phyloP scores from a whole-genome alignment of 2,329 filamentous ascomycete species.

The Exophiala phaeomuriformis region DNA sequence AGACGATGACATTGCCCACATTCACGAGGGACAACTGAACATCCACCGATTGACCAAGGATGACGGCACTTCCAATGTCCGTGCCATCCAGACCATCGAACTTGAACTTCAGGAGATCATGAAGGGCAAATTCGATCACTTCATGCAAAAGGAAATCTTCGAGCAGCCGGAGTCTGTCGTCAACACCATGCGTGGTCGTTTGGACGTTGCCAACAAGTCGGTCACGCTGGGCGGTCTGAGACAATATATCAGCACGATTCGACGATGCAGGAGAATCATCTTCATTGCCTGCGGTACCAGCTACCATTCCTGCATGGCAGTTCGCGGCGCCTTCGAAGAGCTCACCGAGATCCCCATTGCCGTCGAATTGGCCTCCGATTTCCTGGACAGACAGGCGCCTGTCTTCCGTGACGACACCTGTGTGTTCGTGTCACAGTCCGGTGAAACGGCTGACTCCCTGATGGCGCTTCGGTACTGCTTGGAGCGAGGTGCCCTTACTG shows the following conservation, averaged over 20 bases:
- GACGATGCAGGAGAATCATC: slow-evolving; percentile 92
- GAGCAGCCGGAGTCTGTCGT: slow-evolving; percentile 98
- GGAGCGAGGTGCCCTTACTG: slow-evolving; percentile 92
- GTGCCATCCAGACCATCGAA: slow-evolving; percentile 96
- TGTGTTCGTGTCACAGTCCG: slow-evolving; percentile 97
- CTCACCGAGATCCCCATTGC: slow-evolving; percentile 95
- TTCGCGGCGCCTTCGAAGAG: slow-evolving; percentile 95
- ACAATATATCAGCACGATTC: slow-evolving; percentile 94
- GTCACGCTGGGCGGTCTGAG: slow-evolving; percentile 93
- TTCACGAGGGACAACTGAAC: slow-evolving; percentile 97
- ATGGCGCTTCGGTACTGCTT: slow-evolving; percentile 97
- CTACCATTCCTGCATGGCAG: slow-evolving; percentile 99
- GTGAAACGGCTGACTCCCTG: slow-evolving; percentile 95
- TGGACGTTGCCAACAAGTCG: slow-evolving; percentile 86
- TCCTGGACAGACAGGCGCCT: slow-evolving; percentile 90
- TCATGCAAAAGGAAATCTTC: slow-evolving; percentile 99
- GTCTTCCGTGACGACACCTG: slow-evolving; percentile 99
- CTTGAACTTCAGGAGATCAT: slow-evolving; percentile 99
- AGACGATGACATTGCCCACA: slow-evolving; percentile 98
- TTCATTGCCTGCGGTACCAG: slow-evolving; percentile 98
- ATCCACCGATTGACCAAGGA: slow-evolving; percentile 97
- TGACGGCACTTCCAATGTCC: slow-evolving; percentile 92
- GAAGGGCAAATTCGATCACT: slow-evolving; percentile 99
- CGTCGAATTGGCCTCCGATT: slow-evolving; percentile 95
- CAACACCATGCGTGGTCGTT: slow-evolving; percentile 99